Percentiles rank a stretch among this genome's conserved stretches.
phyloP scores from a whole-genome alignment of 2,329 filamentous ascomycete genomes.

The Aciculosporium take region DNA sequence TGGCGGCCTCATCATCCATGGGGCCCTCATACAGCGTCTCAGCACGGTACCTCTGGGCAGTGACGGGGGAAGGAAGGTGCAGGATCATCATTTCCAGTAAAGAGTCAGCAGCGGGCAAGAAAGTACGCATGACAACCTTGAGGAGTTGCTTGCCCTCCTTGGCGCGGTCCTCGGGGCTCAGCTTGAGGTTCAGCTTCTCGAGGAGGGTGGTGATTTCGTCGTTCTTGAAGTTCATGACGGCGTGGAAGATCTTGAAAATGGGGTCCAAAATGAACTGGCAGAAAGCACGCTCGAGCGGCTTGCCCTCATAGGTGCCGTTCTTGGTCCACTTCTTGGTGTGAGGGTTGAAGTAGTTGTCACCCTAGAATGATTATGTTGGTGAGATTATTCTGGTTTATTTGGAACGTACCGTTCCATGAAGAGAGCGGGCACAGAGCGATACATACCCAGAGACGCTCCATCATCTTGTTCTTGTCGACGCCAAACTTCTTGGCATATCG shows the following conservation, averaged over 20 bases:
- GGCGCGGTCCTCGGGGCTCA: slow-evolving; percentile 70
- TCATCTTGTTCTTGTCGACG: slow-evolving; percentile 99
- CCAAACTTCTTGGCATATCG: slow-evolving; percentile 99
- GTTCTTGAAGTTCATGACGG: slow-evolving; percentile 98
- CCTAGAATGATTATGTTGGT: slow-evolving; percentile 26
- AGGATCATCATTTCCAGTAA: slow-evolving; percentile 99
- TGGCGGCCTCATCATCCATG: slow-evolving; percentile 76
- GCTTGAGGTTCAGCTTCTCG: slow-evolving; percentile 91
- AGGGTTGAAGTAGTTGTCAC: slow-evolving; percentile 99
- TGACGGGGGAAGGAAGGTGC: slow-evolving; percentile 90
- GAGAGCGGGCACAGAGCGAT: no score
- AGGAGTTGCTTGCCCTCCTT: slow-evolving; percentile 96
- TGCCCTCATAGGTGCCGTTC: slow-evolving; percentile 66
- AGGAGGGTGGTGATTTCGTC: slow-evolving; percentile 74
- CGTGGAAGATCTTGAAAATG: slow-evolving; percentile 97
- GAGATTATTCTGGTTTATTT: background rate
- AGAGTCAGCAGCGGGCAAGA: slow-evolving; percentile 94
- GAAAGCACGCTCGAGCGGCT: slow-evolving; percentile 93
- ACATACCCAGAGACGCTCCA: slow-evolving; percentile 95
- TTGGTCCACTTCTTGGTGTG: slow-evolving; percentile 99
- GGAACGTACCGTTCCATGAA: background rate
- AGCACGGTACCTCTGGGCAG: slow-evolving; percentile 92
- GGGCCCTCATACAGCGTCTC: slow-evolving; percentile 99
- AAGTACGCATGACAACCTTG: slow-evolving; percentile 97
- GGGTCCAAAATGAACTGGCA: slow-evolving; percentile 99